These are phyloP conservation scores for Candida qinlingensis DNA, from an alignment of 805 yeast species.

Conservation along the genomic window DNA sequence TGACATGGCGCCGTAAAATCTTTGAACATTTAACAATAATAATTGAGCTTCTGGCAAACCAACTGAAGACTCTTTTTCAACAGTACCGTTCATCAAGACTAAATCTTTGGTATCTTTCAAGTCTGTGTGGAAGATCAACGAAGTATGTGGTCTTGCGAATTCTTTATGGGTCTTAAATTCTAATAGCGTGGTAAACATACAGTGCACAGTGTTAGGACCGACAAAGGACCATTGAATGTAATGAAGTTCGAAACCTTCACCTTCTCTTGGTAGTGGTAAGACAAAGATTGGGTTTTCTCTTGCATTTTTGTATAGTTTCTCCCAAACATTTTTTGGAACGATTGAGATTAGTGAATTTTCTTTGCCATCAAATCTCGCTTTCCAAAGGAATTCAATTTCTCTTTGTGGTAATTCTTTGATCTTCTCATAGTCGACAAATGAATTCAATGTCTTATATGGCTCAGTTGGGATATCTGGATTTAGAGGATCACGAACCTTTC, in stretches of 20 bases:
- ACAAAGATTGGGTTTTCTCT: constrained; percentile 76
- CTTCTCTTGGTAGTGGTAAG: constrained; percentile 77
- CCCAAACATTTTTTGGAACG: constrained; percentile 51
- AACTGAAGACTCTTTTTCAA: constrained; percentile 68
- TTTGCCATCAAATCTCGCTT: constrained; percentile 68
- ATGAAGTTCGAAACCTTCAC: constrained; percentile 68
- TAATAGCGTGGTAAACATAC: constrained; percentile 84
- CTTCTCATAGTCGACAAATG: constrained; percentile 69
- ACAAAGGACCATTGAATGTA: constrained; percentile 92
- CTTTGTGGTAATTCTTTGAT: constrained; percentile 45
- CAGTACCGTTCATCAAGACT: constrained; percentile 81
- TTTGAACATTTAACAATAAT: constrained; percentile 67
- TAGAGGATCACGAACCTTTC: constrained; percentile 31
- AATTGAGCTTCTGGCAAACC: constrained; percentile 72
- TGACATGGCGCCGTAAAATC: constrained; percentile 71
- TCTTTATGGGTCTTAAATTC: constrained; percentile 89
- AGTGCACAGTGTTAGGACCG: constrained; percentile 78
- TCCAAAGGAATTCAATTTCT: constrained; percentile 82
- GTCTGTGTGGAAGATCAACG: constrained; percentile 83
- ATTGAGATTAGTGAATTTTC: constrained; percentile 62
- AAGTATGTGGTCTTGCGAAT: constrained; percentile 92
- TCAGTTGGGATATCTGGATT: constrained; percentile 32
- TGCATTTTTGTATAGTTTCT: constrained; percentile 60
- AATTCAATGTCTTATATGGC: constrained; percentile 68
- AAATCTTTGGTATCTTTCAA: constrained; percentile 51